Percentiles rank a stretch among this genome's conserved stretches.
These are phyloP conservation scores for Fusarium subtropicale DNA, from an alignment of 2,329 filamentous ascomycete genomes.

Conservation along the genomic window DNA sequence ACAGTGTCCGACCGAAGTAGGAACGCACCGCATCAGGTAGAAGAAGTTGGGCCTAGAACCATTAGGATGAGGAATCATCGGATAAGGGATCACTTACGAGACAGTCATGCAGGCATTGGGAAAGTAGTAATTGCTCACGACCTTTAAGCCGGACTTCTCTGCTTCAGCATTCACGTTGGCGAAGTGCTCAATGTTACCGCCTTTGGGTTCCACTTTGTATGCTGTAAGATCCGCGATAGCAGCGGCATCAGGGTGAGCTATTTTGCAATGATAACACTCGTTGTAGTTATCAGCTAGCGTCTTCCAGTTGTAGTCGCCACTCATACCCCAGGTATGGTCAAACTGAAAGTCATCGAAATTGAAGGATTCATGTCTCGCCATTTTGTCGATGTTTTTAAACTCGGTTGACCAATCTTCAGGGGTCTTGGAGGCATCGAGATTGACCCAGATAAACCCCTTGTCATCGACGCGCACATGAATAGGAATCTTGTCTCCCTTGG, in stretches of 20 bases:
- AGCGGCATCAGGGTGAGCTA: constrained; percentile 12
- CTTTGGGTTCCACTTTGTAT: constrained; percentile 22
- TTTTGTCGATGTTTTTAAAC: constrained; percentile 48
- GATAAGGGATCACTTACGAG: neutral
- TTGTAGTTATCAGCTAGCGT: constrained; percentile 55
- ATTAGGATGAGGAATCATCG: constrained; percentile 55
- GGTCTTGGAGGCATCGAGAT: constrained; percentile 59
- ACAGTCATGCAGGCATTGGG: constrained; percentile 35
- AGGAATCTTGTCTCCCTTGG: neutral
- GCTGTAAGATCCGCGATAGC: constrained; percentile 4
- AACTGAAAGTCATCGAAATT: constrained; percentile 65
- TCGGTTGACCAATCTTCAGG: constrained; percentile 64
- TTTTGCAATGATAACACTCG: constrained; percentile 34
- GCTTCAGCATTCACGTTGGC: constrained; percentile 13
- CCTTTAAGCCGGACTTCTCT: constrained; percentile 16
- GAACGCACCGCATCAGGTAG: constrained; percentile 17
- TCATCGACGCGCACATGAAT: constrained; percentile 61
- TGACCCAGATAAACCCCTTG: constrained; percentile 68
- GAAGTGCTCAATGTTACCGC: constrained; percentile 33
- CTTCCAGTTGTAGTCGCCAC: constrained; percentile 69
- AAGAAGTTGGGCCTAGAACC: constrained; percentile 44
- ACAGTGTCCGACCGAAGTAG: neutral
- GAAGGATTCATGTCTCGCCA: constrained; percentile 57
- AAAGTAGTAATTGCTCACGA: constrained; percentile 37
- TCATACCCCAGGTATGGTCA: constrained; percentile 66